phyloP scores from a whole-genome alignment of 2,329 filamentous ascomycete genomes.

The Simplicillium aogashimaense region DNA sequence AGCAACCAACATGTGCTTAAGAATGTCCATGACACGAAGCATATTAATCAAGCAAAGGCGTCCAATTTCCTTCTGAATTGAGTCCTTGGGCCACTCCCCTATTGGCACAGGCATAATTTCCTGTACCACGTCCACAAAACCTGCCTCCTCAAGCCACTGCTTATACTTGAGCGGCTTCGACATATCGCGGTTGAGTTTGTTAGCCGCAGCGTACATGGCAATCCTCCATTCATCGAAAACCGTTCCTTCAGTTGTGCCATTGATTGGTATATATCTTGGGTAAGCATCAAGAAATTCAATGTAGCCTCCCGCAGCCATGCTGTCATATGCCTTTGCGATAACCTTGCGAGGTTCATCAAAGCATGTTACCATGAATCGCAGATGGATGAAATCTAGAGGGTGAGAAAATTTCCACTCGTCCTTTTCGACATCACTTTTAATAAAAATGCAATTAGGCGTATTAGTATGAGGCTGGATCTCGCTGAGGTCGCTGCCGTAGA shows the following conservation, averaged over 20 bases:
- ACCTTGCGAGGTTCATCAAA: conserved; percentile 39
- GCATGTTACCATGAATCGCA: conserved; percentile 38
- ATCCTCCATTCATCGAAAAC: conserved; percentile 12
- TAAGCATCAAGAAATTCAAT: conserved; percentile 26
- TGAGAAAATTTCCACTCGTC: conserved; percentile 3
- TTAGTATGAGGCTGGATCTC: conserved; percentile 29
- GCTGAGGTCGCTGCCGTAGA: conserved; percentile 20
- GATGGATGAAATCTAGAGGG: conserved; percentile 45
- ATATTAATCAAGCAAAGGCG: too few species aligned
- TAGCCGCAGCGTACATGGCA: conserved; percentile 3
- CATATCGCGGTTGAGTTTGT: conserved; percentile 16
- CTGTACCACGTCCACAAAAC: conserved; percentile 21
- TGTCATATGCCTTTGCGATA: conserved; percentile 32
- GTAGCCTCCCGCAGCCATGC: conserved; percentile 28
- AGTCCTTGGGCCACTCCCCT: conserved; percentile 17
- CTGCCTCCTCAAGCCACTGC: conserved; percentile 18
- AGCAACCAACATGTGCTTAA: too few species aligned
- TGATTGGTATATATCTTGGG: conserved; percentile 11
- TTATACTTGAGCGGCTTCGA: conserved; percentile 12
- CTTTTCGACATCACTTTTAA: conserved; percentile 5
- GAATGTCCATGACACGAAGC: too few species aligned
- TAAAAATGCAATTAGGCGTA: conserved; percentile 3
- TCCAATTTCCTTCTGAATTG: too few species aligned
- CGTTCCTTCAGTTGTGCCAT: conserved; percentile 2
- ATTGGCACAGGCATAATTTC: conserved; percentile 14